phyloP scores from a whole-genome alignment of 1,284 basidiomycete genomes.

The Mixia osmundae region DNA sequence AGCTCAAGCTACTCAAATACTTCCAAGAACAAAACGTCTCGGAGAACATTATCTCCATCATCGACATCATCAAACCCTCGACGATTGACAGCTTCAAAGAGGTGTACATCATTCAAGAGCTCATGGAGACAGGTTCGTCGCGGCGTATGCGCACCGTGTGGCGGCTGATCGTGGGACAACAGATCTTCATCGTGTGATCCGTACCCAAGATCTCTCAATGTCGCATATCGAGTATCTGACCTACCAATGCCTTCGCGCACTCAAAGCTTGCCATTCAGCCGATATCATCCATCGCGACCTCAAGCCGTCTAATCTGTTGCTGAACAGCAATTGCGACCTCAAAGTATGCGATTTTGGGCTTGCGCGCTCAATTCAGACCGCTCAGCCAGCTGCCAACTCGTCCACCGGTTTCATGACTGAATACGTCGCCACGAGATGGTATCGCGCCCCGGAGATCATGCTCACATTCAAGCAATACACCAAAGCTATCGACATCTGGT shows the following conservation, averaged over 20 bases:
- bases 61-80: conserved; percentile 78
- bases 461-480: conserved; percentile 70
- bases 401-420: conserved; percentile 20
- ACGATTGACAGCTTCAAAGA: conserved; percentile 81
- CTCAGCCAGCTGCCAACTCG: conserved; percentile 16
- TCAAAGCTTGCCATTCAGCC: conserved; percentile 82
- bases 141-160: conserved; percentile 41
- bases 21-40: conserved; percentile 84
- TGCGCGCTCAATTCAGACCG: conserved; percentile 14
- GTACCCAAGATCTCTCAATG: conserved; percentile 54
- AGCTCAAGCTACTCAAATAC: conserved; percentile 76
- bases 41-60: conserved; percentile 87
- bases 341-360: conserved; percentile 28
- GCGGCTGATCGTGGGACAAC: conserved; percentile 31
- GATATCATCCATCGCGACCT: conserved; percentile 76
- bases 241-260: conserved; percentile 66
- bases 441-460: conserved; percentile 89
- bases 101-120: conserved; percentile 44
- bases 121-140: conserved; percentile 7
- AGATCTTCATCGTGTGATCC: conserved; percentile 64
- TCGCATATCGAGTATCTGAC: conserved; percentile 41
- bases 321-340: conserved; percentile 89
- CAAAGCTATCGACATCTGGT: conserved; percentile 59
- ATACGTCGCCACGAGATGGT: conserved; percentile 41
- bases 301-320: conserved; percentile 81